Conservation (phyloP, 495 filamentous ascomycete species). For the Penicillium desertorum region DNA sequence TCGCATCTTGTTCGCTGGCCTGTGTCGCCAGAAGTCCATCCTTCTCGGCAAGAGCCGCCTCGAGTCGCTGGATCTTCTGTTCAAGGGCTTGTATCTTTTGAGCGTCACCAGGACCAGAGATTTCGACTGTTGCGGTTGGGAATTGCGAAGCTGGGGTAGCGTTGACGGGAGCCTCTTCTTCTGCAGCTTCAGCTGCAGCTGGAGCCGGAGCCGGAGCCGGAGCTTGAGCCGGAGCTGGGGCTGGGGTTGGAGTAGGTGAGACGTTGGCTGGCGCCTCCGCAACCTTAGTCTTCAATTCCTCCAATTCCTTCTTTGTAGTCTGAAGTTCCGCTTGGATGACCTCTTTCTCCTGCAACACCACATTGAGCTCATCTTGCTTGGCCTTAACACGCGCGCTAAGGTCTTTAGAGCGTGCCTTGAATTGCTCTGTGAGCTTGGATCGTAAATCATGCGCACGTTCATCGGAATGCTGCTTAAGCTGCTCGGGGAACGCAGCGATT, state of each 20-base stretch:
- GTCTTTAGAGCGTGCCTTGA: conserved; percentile 57
- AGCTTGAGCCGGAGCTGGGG: conserved; percentile 7
- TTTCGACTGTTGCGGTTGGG: conserved; percentile 29
- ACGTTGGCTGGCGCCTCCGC: conserved; percentile 29
- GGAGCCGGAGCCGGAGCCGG: neutral
- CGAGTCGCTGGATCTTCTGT: conserved; percentile 48
- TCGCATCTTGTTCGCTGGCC: conserved; percentile 52
- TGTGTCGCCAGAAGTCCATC: conserved; percentile 38
- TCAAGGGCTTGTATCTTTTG: conserved; percentile 41
- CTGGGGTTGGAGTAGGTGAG: neutral
- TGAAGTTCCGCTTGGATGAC: conserved; percentile 49
- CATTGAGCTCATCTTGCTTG: conserved; percentile 47
- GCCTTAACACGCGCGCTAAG: conserved; percentile 51
- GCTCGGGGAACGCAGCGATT: conserved; percentile 51
- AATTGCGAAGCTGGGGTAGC: conserved; percentile 44
- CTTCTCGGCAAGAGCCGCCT: conserved; percentile 51
- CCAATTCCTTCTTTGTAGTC: conserved; percentile 44
- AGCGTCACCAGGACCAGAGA: conserved; percentile 31
- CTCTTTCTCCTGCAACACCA: conserved; percentile 51
- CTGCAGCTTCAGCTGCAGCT: conserved; percentile 8
- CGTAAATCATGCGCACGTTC: conserved; percentile 50
- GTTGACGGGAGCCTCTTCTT: conserved; percentile 31
- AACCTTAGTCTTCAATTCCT: conserved; percentile 37
- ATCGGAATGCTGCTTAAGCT: conserved; percentile 49
- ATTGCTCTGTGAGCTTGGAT: conserved; percentile 57